These are phyloP conservation scores for Lachnellula subtilissima DNA, from an alignment of 2,329 filamentous ascomycete genomes.

Conservation along the genomic window DNA sequence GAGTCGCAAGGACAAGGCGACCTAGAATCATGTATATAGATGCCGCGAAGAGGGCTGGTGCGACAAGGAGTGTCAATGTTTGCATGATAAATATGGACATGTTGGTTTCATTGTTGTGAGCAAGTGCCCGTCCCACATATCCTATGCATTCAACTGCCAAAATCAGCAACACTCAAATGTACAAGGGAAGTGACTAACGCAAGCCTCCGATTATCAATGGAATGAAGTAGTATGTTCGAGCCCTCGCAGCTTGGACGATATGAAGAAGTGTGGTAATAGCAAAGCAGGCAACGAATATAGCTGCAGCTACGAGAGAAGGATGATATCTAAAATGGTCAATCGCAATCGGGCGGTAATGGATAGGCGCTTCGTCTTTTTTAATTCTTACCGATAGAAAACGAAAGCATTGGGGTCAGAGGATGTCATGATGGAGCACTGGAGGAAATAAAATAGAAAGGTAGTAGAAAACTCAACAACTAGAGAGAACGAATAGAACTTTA, in stretches of 20 bases:
- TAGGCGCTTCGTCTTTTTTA: constrained; percentile 10
- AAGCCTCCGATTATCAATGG: constrained; percentile 28
- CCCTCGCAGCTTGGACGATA: constrained; percentile 27
- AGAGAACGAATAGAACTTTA: too few species aligned
- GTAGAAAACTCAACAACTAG: neutral
- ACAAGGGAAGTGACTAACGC: constrained; percentile 20
- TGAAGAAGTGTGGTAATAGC: constrained; percentile 26
- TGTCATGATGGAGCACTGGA: neutral
- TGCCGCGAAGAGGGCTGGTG: constrained; percentile 37
- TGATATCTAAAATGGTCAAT: constrained; percentile 34
- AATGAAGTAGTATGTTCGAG: constrained; percentile 37
- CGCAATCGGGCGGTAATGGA: constrained; percentile 20
- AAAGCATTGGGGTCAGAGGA: constrained; percentile 2
- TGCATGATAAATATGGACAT: constrained; percentile 35
- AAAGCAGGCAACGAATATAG: constrained; percentile 36
- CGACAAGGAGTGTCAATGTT: constrained; percentile 35
- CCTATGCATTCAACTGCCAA: constrained; percentile 37
- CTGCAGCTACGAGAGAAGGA: constrained; percentile 41
- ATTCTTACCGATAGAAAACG: constrained; percentile 20
- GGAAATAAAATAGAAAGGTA: neutral
- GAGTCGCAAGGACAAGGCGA: constrained; percentile 33
- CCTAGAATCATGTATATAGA: constrained; percentile 40
- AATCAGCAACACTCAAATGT: constrained; percentile 18
- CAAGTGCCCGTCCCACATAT: constrained; percentile 30
- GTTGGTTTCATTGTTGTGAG: constrained; percentile 21